Percentiles rank a stretch among this genome's conserved stretches.
These are phyloP conservation scores for Coprinellus micaceus DNA, from an alignment of 768 basidiomycete genomes.

Conservation along the genomic window DNA sequence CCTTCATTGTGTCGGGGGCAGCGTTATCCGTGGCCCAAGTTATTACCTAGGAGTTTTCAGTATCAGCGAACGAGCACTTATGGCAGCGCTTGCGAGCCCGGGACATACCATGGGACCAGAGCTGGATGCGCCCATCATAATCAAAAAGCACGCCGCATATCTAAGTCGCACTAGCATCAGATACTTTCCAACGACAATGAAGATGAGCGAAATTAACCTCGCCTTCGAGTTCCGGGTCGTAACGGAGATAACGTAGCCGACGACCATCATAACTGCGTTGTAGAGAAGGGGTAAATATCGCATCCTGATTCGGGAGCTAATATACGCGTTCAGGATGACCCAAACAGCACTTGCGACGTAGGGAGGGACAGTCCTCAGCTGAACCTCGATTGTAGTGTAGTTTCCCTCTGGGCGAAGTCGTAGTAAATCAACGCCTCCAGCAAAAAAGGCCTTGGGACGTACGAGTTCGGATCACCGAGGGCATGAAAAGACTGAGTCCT, in stretches of 20 bases:
- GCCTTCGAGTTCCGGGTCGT: slow-evolving; percentile 32
- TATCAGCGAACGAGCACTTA: too few species aligned
- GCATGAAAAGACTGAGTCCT: slow-evolving; percentile 33
- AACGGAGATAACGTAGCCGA: slow-evolving; percentile 35
- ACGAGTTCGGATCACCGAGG: slow-evolving; percentile 38
- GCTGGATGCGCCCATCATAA: slow-evolving; percentile 29
- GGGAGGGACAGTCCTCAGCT: slow-evolving; percentile 40
- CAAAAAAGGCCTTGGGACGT: slow-evolving; percentile 10
- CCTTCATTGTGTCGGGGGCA: slow-evolving; percentile 39
- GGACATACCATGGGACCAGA: slow-evolving; percentile 23
- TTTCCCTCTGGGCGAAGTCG: not conserved
- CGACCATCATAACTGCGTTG: slow-evolving; percentile 28
- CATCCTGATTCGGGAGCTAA: slow-evolving; percentile 25
- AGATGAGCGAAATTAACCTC: not conserved
- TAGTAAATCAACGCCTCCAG: not conserved
- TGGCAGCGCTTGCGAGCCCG: too few species aligned
- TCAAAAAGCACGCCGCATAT: slow-evolving; percentile 39
- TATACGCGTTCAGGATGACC: slow-evolving; percentile 26
- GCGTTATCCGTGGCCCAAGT: slow-evolving; percentile 42
- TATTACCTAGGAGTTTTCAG: slow-evolving; percentile 27
- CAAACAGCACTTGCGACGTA: slow-evolving; percentile 34
- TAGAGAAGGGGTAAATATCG: slow-evolving; percentile 27
- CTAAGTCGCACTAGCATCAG: slow-evolving; percentile 8
- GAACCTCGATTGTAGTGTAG: slow-evolving; percentile 26
- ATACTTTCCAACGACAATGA: not conserved